Evolutionary conservation across 352 stramenopile genomes (phyloP).

Genomic region (Thalassiosira mediterranea): DNA sequence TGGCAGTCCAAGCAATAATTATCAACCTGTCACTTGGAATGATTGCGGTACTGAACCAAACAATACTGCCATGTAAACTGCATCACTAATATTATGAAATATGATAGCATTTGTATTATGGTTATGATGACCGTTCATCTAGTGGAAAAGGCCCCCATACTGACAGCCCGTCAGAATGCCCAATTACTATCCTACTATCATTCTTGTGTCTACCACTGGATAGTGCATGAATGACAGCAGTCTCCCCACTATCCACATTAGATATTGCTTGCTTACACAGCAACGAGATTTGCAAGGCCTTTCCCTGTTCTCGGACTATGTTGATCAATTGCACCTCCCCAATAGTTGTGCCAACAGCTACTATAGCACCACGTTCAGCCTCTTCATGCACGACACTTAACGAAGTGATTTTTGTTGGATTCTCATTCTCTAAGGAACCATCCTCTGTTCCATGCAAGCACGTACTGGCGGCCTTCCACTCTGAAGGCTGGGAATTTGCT

Average conservation of each 20-base stretch:
- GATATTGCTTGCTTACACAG: background rate
- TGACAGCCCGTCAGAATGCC: background rate
- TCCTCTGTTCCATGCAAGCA: background rate
- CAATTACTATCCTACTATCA: background rate
- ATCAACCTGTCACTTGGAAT: too few relatives aligned
- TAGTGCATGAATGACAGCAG: background rate
- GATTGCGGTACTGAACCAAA: too few relatives aligned
- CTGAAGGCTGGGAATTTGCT: background rate
- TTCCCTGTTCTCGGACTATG: background rate
- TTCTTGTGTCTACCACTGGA: background rate
- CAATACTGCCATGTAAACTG: too few relatives aligned
- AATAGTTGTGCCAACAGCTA: background rate
- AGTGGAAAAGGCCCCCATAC: too few relatives aligned
- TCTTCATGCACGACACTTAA: background rate
- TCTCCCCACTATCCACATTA: background rate
- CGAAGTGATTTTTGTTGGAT: background rate
- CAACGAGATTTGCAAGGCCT: background rate
- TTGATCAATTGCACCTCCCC: background rate
- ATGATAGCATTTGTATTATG: too few relatives aligned
- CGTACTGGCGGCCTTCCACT: background rate
- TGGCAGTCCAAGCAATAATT: too few relatives aligned
- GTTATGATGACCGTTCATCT: too few relatives aligned
- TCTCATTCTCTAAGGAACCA: too few relatives aligned
- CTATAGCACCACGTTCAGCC: background rate
- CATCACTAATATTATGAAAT: too few relatives aligned